Base-by-base conservation (phyloP, 768 basidiomycete genomes). In the Russula griseocarnosa region DNA sequence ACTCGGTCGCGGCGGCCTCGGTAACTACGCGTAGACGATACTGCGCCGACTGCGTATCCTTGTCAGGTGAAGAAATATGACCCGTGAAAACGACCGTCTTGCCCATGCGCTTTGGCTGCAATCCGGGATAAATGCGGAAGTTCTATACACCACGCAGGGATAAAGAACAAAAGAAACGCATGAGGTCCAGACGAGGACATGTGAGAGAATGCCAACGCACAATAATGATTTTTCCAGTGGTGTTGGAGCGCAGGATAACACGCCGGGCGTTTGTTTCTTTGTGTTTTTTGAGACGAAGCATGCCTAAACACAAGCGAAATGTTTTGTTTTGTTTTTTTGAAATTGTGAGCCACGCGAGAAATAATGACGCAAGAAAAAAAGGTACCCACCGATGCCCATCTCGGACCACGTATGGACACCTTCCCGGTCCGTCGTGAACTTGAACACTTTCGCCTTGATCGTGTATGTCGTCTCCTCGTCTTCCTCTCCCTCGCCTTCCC, bases 401-500 rank as follows among this genome's bases (percentile, higher is more conserved):
- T 88, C 86, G 28, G 74, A 78, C 90, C 89, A 92, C 34, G 79
- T 78, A 46, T 72, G 66, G 59, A 73, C 66, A 63, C 79, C 72
- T 64, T 81, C 80, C 14, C 78, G 76, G 18, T 76, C 73, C 73
- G 82, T 85, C 64, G 75, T 75, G 71, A 91, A 69, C 70, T 80
- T 82, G 71, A 77, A 90, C 28, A 85, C 84, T 72, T 88, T 91
- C 54, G 82, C 74, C 72, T 79, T 83, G 54, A 83, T 77, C 51
- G 77, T 74, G 72, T 88, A 79, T 32, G 75, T 74, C 4, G 88
- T 91, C 63, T 84, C 84, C 70, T 93, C 91, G 46, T 86, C 80
- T 71, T 93, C 88, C 74, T 93, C 91, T 32, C 91, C 91, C 69
- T 86, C 86, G 13, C 91, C 90, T 64, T 89, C 88, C 58, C 77